Evolutionary conservation across 2,329 filamentous ascomycete genomes (phyloP), one percentile per base, ranked within the genome.

Genomic region (Passalora sequoiae): DNA sequence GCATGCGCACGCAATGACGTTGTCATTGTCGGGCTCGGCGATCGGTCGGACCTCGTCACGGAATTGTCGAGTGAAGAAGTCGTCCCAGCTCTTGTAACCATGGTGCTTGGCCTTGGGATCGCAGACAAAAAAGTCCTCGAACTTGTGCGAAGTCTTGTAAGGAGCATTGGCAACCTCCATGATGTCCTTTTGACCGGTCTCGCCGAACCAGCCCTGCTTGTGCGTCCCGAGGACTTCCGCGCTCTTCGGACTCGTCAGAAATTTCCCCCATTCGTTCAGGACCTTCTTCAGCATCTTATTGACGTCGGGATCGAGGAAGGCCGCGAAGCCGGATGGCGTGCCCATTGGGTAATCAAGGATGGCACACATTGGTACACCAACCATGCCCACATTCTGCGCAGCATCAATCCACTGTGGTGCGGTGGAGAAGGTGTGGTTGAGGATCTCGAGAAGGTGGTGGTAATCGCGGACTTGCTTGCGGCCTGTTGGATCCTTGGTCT

Each of bases 1-100:
- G 63, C 82, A 86, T 1, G 76, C 73, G 59, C 83, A 85, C 38
- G 68, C 73, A 42, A 86, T 75, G 16, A 78, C 66, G 22, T 57
- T 63, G 44, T 70, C 64, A 45, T 85, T 73, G 0, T 78, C 69
- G 0, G 77, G 76, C 0, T 62, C 67, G 0, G 75, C 77, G 1
- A 85, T 67, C 0, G 81, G 82, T 0, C 83, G 74, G 2, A 77
- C 70, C 3, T 76, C 70, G 1, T 74, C 69, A 6, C 65, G 69
- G 42, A 84, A 72, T 4, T 67, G 44, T 4, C 83, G 73, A 0
- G 78, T 83, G 65, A 86, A 86, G 66, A 85, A 86, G 56, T 78
- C 68, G 46, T 86, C 82, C 83, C 83, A 86, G 0, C 78, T 83
- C 43, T 70, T 75, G 66, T 70, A 86, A 13, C 82, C 81, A 49